A percentile compares a stretch with the other conserved stretches of the same genome.
These are phyloP conservation scores for Agaricales sp. DNA, from an alignment of 1,284 basidiomycete genomes.

Conservation along the genomic window DNA sequence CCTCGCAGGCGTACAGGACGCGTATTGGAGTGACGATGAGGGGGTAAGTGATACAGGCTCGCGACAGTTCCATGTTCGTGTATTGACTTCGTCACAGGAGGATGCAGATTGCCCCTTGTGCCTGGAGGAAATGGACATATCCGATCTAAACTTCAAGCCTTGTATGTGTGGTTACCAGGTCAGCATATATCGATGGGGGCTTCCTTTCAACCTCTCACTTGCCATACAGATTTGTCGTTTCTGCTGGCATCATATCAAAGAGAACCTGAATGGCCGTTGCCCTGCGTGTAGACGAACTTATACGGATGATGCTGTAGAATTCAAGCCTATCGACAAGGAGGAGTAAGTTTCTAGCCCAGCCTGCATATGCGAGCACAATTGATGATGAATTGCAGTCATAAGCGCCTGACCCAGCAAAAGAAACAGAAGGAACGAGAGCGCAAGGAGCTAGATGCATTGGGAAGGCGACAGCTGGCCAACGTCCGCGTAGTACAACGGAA, in stretches of 20 bases:
- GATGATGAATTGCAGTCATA: conserved; percentile 53
- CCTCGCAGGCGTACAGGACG: conserved; percentile 87
- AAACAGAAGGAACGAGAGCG: conserved; percentile 92
- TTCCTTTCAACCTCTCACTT: conserved; percentile 12
- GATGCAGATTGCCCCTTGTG: conserved; percentile 98
- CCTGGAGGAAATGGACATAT: conserved; percentile 97
- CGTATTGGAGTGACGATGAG: conserved; percentile 97
- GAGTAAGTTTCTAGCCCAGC: conserved; percentile 55
- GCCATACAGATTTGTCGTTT: conserved; percentile 87
- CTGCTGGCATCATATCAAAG: conserved; percentile 98
- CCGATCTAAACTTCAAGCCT: conserved; percentile 98
- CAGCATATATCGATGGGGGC: conserved; percentile 16
- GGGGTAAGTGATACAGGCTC: conserved; percentile 30
- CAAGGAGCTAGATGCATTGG: conserved; percentile 87
- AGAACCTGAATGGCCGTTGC: conserved; percentile 93
- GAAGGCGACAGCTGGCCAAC: conserved; percentile 84
- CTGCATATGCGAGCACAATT: conserved; percentile 7
- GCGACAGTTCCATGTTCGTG: conserved; percentile 7
- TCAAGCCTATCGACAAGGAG: conserved; percentile 91
- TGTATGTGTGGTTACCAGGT: conserved; percentile 99
- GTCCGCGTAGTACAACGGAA: conserved; percentile 96
- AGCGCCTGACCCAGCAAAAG: conserved; percentile 93
- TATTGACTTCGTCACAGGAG: conserved; percentile 46
- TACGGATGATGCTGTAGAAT: conserved; percentile 88
- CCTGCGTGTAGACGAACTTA: conserved; percentile 95